Conservation (phyloP, 2,329 filamentous ascomycete species). For the Geosmithia putterillii region DNA sequence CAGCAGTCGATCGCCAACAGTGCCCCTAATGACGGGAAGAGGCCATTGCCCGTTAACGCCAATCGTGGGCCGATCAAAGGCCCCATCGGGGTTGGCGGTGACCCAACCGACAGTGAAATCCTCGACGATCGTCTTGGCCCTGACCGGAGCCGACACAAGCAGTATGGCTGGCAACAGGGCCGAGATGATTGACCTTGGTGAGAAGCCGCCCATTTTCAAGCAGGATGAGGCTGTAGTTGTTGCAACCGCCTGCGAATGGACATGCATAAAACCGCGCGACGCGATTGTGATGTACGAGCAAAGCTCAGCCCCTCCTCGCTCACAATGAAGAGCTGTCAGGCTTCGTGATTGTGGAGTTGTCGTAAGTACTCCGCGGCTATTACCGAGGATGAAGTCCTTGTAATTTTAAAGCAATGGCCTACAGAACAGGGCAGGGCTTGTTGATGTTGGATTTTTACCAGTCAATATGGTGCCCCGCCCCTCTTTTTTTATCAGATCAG, state of each 20-base stretch:
- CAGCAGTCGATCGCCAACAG: slow-evolving; percentile 48
- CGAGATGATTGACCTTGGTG: not conserved
- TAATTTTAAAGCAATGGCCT: no score
- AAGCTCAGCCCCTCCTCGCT: not conserved
- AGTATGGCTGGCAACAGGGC: not conserved
- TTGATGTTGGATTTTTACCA: not conserved
- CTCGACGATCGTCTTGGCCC: slow-evolving; percentile 17
- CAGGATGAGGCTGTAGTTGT: not conserved
- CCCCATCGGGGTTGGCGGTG: slow-evolving; percentile 57
- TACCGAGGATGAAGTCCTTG: no score
- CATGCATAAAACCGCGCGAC: not conserved
- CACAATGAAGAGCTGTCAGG: not conserved
- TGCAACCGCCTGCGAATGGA: not conserved
- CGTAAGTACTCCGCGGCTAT: not conserved
- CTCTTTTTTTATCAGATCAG: not conserved
- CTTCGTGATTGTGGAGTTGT: not conserved
- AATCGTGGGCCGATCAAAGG: slow-evolving; percentile 51
- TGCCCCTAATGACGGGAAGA: slow-evolving; percentile 51
- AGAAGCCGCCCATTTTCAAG: not conserved
- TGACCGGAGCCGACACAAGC: not conserved
- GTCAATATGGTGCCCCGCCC: not conserved
- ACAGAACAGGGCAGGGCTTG: not conserved
- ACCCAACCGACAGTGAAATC: slow-evolving; percentile 65
- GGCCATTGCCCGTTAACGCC: slow-evolving; percentile 72
- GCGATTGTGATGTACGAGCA: not conserved